These are phyloP conservation scores for Penicillium corylophilum DNA, from an alignment of 2,329 filamentous ascomycete genomes.

Conservation along the genomic window DNA sequence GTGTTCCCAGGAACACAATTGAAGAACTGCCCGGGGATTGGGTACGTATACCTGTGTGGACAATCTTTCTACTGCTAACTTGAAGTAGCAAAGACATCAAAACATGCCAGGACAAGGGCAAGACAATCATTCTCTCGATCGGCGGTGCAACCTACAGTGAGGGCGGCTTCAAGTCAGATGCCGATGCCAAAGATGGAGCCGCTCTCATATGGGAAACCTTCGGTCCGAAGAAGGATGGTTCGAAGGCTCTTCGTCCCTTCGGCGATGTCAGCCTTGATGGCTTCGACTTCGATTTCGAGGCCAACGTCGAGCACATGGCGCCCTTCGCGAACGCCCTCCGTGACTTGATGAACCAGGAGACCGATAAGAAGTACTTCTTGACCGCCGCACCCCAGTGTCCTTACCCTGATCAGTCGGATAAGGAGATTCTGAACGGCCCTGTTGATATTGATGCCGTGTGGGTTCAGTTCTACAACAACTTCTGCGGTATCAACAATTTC, in stretches of 20 bases:
- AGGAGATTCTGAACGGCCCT: conserved; percentile 55
- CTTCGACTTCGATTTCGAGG: conserved; percentile 76
- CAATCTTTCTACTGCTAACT: conserved; percentile 13
- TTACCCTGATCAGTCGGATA: conserved; percentile 62
- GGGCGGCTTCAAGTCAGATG: conserved; percentile 60
- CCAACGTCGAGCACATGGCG: conserved; percentile 57
- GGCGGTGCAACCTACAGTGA: conserved; percentile 70
- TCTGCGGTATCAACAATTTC: conserved; percentile 60
- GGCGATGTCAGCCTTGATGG: conserved; percentile 66
- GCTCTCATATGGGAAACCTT: conserved; percentile 69
- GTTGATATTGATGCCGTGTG: conserved; percentile 61
- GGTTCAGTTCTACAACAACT: conserved; percentile 70
- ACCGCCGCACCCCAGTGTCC: conserved; percentile 68
- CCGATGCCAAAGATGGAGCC: conserved; percentile 57
- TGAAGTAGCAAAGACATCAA: conserved; percentile 46
- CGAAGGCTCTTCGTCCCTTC: conserved; percentile 61
- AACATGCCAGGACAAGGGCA: conserved; percentile 63
- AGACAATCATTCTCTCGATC: conserved; percentile 71
- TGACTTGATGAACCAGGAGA: conserved; percentile 52
- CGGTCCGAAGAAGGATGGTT: conserved; percentile 53
- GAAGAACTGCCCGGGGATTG: conserved; percentile 63
- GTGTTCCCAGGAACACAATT: conserved; percentile 58
- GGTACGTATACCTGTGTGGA: conserved; percentile 44
- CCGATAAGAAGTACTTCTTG: conserved; percentile 57
- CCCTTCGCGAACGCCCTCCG: conserved; percentile 62